Percentiles rank a stretch among this genome's conserved stretches.
phyloP scores from a whole-genome alignment of 345 rosid species.

The Gynandropsis gynandra region DNA sequence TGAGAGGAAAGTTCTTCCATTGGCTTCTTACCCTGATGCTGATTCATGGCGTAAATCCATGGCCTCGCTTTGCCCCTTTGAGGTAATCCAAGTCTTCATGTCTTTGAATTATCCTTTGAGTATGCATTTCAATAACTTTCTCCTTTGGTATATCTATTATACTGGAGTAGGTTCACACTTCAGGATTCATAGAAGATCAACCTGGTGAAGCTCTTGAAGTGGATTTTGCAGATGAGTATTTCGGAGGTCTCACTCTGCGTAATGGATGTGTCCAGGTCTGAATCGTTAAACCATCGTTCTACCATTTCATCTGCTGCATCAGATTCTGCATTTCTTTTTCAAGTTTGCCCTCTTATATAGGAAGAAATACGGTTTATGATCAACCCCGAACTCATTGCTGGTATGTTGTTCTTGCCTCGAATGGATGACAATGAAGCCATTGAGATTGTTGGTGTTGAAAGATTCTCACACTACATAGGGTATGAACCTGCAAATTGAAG shows the following conservation, averaged over 20 bases:
- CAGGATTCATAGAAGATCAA: slow-evolving; percentile 76
- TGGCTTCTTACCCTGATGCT: slow-evolving; percentile 42
- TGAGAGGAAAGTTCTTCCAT: slow-evolving; percentile 67
- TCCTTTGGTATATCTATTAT: not conserved
- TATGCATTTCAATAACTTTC: not conserved
- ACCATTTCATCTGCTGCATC: not conserved
- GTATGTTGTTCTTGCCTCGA: slow-evolving; percentile 88
- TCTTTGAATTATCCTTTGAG: not conserved
- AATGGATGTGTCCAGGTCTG: slow-evolving; percentile 75
- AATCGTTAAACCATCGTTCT: slow-evolving; percentile 10
- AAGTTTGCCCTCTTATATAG: slow-evolving; percentile 28
- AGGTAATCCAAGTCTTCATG: slow-evolving; percentile 37
- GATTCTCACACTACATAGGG: slow-evolving; percentile 74
- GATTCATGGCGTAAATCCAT: slow-evolving; percentile 60
- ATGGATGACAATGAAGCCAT: slow-evolving; percentile 81
- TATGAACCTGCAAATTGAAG: slow-evolving; percentile 23
- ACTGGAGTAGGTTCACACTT: slow-evolving; percentile 38
- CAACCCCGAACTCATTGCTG: slow-evolving; percentile 75
- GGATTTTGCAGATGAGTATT: slow-evolving; percentile 79
- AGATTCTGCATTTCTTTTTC: not conserved
- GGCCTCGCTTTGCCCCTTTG: slow-evolving; percentile 50
- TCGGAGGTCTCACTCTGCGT: slow-evolving; percentile 79
- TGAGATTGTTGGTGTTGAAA: slow-evolving; percentile 78
- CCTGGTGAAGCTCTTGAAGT: slow-evolving; percentile 53
- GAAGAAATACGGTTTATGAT: slow-evolving; percentile 93